Conservation (phyloP, 2,329 filamentous ascomycete genomes). For the Pezicula radicicola region DNA sequence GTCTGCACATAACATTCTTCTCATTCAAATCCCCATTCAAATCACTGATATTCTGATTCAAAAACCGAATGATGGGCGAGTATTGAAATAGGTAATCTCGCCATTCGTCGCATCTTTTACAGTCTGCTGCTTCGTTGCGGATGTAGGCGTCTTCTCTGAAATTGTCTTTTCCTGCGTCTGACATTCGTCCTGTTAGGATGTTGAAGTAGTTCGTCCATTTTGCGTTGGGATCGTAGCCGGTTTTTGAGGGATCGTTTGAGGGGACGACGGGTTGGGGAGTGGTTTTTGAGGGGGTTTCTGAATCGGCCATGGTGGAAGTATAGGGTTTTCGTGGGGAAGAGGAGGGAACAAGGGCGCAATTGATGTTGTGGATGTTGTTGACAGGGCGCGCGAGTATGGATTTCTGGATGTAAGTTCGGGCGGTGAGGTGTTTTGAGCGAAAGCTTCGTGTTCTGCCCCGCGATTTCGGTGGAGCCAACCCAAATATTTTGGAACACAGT, state of each 20-base stretch:
- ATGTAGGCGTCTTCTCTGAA: conserved; percentile 77
- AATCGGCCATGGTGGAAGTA: conserved; percentile 6
- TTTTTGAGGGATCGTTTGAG: conserved; percentile 55
- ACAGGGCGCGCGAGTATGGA: conserved; percentile 2
- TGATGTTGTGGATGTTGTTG: conserved; percentile 1
- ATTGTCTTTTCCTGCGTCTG: conserved; percentile 63
- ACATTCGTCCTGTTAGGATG: conserved; percentile 73
- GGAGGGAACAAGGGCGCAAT: conserved; percentile 7
- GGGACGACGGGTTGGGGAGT: conserved; percentile 3
- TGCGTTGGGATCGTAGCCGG: conserved; percentile 59
- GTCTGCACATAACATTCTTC: conserved; percentile 76
- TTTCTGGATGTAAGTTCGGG: not conserved
- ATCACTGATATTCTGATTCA: conserved; percentile 75
- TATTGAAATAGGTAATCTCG: conserved; percentile 82
- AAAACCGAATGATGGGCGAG: conserved; percentile 83
- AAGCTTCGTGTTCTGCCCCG: conserved; percentile 10
- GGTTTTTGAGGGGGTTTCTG: conserved; percentile 2
- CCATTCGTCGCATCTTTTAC: conserved; percentile 74
- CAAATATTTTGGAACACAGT: not conserved
- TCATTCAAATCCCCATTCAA: conserved; percentile 74
- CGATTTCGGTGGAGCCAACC: conserved; percentile 8
- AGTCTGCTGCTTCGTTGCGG: conserved; percentile 74
- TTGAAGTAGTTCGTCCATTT: conserved; percentile 83
- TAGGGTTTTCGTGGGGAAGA: not conserved
- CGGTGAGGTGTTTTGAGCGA: conserved; percentile 7